Evolutionary conservation across 306 rosid genomes (phyloP).

Genomic region (Rosa lucieae): DNA sequence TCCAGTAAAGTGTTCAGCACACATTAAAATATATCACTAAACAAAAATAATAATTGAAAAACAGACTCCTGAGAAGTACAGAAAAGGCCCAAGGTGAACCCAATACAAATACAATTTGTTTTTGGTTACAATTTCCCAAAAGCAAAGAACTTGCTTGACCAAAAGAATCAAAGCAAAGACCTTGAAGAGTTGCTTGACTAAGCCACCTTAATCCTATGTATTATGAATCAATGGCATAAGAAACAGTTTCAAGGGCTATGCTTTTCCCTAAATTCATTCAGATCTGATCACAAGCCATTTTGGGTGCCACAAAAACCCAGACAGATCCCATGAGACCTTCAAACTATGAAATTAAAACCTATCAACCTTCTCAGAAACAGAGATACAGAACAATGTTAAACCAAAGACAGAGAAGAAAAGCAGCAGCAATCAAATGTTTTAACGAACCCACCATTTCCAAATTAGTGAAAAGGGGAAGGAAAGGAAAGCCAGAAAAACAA

Average conservation of each 20-base stretch:
- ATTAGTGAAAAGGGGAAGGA: background rate
- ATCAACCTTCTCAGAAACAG: background rate
- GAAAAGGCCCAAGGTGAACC: background rate
- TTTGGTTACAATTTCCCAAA: background rate
- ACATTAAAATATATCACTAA: background rate
- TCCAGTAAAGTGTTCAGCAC: background rate
- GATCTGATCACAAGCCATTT: conserved; percentile 7
- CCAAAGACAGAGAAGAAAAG: background rate
- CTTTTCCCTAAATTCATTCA: background rate
- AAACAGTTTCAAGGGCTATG: background rate
- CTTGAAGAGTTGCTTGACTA: background rate
- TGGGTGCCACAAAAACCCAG: background rate
- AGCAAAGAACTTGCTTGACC: conserved; percentile 4
- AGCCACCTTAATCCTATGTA: background rate
- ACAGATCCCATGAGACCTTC: background rate
- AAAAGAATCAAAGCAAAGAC: background rate
- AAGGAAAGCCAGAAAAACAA: background rate
- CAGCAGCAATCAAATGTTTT: background rate
- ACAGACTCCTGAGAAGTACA: background rate
- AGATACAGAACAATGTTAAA: background rate
- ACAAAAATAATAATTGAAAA: background rate
- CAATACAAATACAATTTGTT: background rate
- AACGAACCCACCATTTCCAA: background rate
- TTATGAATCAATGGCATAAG: background rate
- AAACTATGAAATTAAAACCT: background rate